A percentile compares a stretch with the other conserved stretches of the same genome.
Conservation (phyloP, 164 flowering plant species). For the Cinnamomum chago region DNA sequence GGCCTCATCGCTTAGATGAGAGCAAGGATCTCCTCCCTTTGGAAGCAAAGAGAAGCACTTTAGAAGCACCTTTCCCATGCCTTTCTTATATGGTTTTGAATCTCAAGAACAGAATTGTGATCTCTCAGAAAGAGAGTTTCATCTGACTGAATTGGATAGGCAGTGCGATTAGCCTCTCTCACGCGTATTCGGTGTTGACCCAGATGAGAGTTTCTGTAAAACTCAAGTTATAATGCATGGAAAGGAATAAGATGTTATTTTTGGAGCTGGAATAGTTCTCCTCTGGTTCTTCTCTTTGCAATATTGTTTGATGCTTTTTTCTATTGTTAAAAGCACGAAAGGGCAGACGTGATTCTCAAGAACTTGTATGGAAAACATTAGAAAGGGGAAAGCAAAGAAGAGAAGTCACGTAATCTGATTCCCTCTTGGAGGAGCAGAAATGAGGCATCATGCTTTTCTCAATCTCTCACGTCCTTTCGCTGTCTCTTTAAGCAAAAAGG, state of each 20-base stretch:
- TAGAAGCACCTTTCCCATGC: conserved; percentile 9
- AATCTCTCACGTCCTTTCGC: not conserved
- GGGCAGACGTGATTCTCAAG: conserved; percentile 13
- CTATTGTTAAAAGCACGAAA: not conserved
- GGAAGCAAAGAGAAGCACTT: conserved; percentile 4
- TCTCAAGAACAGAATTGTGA: not conserved
- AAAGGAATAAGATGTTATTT: not conserved
- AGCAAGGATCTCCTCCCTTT: not conserved
- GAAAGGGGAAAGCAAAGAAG: not conserved
- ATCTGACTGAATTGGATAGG: not conserved
- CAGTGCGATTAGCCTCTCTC: not conserved
- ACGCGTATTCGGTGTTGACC: not conserved
- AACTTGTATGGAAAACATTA: not conserved
- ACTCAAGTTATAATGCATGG: not conserved
- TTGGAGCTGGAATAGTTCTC: not conserved
- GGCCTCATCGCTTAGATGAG: conserved; percentile 4
- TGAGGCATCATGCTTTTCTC: not conserved
- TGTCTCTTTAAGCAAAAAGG: not conserved
- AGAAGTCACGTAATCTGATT: conserved; percentile 15
- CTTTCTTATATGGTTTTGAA: not conserved
- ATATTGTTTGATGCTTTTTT: not conserved
- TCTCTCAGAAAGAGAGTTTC: not conserved
- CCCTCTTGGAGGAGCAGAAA: not conserved
- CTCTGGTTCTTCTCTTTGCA: not conserved
- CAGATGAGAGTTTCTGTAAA: conserved; percentile 1